These are phyloP conservation scores for Alnus rubra DNA, from an alignment of 306 rosid species.

Conservation along the genomic window DNA sequence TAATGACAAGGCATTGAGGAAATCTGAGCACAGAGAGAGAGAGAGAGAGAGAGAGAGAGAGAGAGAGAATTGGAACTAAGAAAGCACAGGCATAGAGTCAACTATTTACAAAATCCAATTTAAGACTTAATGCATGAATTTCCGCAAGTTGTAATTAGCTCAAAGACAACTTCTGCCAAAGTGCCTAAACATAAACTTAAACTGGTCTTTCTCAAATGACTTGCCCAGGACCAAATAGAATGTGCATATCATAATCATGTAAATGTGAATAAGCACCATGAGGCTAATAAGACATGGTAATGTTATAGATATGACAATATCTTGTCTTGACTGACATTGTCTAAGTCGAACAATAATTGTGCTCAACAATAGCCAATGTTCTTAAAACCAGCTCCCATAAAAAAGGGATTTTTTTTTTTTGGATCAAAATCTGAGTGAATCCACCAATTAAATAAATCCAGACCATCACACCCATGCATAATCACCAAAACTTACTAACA, in stretches of 20 bases:
- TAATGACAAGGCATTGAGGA: background rate
- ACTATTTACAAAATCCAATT: background rate
- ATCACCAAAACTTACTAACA: background rate
- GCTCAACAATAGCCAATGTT: background rate
- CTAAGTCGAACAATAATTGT: background rate
- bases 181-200: background rate
- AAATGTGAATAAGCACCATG: background rate
- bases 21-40: background rate
- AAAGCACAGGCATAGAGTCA: background rate
- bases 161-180: background rate
- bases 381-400: background rate
- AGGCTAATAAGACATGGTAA: background rate
- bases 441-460: too few species aligned
- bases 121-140: background rate
- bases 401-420: background rate
- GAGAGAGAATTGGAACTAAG: background rate
- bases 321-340: background rate
- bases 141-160: background rate
- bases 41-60: background rate
- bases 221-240: background rate
- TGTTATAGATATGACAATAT: background rate
- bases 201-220: background rate
- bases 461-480: background rate
- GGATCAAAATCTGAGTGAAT: background rate
- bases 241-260: background rate